These are phyloP conservation scores for Phaeotremella fagi DNA, from an alignment of 768 basidiomycete species.

Conservation along the genomic window DNA sequence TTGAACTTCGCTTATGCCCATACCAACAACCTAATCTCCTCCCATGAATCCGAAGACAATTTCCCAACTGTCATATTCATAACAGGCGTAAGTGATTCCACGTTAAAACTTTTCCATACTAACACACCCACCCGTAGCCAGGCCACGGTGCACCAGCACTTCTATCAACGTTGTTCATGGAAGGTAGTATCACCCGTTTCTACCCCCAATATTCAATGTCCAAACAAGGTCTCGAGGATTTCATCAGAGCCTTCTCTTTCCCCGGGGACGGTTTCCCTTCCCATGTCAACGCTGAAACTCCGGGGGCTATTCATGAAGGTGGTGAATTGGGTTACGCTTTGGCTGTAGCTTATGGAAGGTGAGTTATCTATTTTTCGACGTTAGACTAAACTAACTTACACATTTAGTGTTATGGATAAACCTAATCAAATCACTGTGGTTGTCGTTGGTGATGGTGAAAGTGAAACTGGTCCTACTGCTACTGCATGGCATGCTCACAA, in stretches of 20 bases:
- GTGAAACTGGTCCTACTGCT: conserved; percentile 48
- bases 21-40: conserved; percentile 54
- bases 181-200: conserved; percentile 57
- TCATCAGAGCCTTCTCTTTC: conserved; percentile 69
- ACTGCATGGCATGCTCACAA: conserved; percentile 73
- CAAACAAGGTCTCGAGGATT: conserved; percentile 51
- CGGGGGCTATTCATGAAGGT: conserved; percentile 87
- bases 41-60: conserved; percentile 36
- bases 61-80: conserved; percentile 64
- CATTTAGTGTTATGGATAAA: conserved; percentile 75
- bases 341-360: conserved; percentile 68
- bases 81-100: conserved; percentile 54
- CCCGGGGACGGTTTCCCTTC: conserved; percentile 76
- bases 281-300: conserved; percentile 59
- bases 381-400: background rate
- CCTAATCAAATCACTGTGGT: conserved; percentile 76
- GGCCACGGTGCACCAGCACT: conserved; percentile 84
- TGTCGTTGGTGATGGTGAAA: conserved; percentile 81
- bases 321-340: conserved; percentile 83
- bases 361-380: background rate
- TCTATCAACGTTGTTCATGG: conserved; percentile 79
- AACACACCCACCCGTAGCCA: conserved; percentile 32
- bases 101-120: background rate
- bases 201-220: conserved; percentile 51
- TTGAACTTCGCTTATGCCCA: conserved; percentile 68